phyloP scores from a whole-genome alignment of 352 stramenopile genomes.

The Peronosclerospora sorghi region DNA sequence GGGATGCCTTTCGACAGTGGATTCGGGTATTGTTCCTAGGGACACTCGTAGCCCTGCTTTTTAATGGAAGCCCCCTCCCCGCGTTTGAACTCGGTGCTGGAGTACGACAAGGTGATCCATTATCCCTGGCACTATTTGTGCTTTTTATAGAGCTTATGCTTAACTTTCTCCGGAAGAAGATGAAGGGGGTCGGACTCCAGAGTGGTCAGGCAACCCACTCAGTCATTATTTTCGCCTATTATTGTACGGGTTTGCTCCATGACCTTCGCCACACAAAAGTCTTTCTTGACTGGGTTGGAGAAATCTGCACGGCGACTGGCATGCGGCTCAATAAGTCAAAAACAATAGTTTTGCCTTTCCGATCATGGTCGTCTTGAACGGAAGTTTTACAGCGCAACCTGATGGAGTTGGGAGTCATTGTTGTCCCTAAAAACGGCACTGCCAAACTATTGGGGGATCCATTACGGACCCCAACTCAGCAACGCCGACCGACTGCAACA shows the following conservation, averaged over 20 bases:
- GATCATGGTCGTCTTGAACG: neutral
- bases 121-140: neutral
- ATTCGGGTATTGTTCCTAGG: too few relatives aligned
- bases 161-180: neutral
- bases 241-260: neutral
- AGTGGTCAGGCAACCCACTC: neutral
- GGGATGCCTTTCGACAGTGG: neutral
- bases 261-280: neutral
- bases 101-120: neutral
- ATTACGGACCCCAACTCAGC: neutral
- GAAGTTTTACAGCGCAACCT: neutral
- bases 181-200: neutral
- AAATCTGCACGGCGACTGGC: neutral
- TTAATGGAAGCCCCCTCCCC: neutral
- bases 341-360: neutral
- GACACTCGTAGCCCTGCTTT: neutral
- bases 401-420: neutral
- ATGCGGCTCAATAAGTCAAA: neutral
- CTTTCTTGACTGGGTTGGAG: neutral
- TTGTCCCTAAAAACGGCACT: too few relatives aligned
- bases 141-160: too few relatives aligned
- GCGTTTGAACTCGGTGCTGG: neutral
- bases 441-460: neutral
- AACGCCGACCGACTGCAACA: too few relatives aligned
- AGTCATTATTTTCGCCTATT: neutral